Percentiles rank a stretch among this genome's conserved stretches.
phyloP scores from a whole-genome alignment of 2,329 filamentous ascomycete genomes.

The Thelonectria discophora region DNA sequence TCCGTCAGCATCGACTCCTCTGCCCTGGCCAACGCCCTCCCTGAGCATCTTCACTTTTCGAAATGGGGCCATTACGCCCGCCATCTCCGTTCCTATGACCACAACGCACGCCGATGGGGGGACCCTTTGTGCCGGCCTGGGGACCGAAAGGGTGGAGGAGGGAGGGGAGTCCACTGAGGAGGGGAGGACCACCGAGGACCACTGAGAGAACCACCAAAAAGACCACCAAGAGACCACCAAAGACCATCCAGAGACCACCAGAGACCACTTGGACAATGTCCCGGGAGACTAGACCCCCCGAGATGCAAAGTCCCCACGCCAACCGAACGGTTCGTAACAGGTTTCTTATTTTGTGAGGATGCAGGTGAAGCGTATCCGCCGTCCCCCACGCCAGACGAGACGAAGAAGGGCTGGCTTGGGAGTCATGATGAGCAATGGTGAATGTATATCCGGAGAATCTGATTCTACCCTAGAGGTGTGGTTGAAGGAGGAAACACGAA shows the following conservation, averaged over 20 bases:
- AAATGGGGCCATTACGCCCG: not conserved
- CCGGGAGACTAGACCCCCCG: not conserved
- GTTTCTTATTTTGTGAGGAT: slow-evolving; percentile 1
- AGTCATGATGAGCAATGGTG: not conserved
- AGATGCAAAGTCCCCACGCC: not conserved
- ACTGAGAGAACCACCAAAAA: too few species aligned
- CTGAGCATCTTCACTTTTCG: not conserved
- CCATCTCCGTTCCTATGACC: not conserved
- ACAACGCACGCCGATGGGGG: not conserved
- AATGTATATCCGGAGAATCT: not conserved
- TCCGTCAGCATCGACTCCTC: not conserved
- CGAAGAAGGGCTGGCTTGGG: not conserved
- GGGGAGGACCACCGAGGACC: too few species aligned
- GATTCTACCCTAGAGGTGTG: not conserved
- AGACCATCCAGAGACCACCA: too few species aligned
- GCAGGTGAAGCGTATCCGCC: not conserved
- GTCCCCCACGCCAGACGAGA: not conserved
- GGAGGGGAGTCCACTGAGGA: too few species aligned
- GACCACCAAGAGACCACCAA: too few species aligned
- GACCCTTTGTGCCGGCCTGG: not conserved
- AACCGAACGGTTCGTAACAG: slow-evolving; percentile 4
- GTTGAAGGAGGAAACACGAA: not conserved
- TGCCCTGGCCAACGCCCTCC: not conserved
- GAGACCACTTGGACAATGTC: too few species aligned
- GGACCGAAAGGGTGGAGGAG: too few species aligned